Evolutionary conservation across 805 yeast genomes (phyloP).

Genomic region (Candida awuae): DNA sequence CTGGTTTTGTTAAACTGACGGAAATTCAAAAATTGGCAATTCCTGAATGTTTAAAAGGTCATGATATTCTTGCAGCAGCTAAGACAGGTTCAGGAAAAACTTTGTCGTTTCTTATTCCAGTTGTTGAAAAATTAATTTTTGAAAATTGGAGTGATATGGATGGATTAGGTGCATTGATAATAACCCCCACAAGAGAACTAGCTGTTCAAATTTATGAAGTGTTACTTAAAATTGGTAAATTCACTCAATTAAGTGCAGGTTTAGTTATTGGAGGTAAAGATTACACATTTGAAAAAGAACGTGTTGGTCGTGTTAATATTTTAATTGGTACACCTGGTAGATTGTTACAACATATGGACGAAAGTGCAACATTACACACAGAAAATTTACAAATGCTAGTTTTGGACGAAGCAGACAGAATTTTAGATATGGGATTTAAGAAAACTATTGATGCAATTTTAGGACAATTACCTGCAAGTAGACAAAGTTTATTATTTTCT

Average conservation of each 20-base stretch:
- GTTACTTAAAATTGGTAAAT: conserved; percentile 68
- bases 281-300: conserved; percentile 68
- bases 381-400: conserved; percentile 71
- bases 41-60: conserved; percentile 65
- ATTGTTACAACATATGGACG: conserved; percentile 82
- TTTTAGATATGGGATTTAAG: conserved; percentile 89
- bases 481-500: conserved; percentile 79
- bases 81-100: conserved; percentile 90
- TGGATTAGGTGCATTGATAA: conserved; percentile 81
- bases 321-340: conserved; percentile 91
- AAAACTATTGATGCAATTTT: conserved; percentile 74
- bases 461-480: conserved; percentile 63
- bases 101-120: conserved; percentile 75
- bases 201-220: conserved; percentile 91
- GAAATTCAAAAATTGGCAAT: conserved; percentile 80
- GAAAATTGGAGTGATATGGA: conserved; percentile 75
- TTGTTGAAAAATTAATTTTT: conserved; percentile 59
- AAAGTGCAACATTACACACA: conserved; percentile 71
- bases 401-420: conserved; percentile 87
- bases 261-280: conserved; percentile 92
- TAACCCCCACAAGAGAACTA: conserved; percentile 88
- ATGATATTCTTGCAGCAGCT: conserved; percentile 82
- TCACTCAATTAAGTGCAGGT: conserved; percentile 76
- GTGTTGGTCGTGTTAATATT: conserved; percentile 72
- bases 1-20: conserved; percentile 75